phyloP scores from a whole-genome alignment of 129 eudicot species.

The Deinandra increscens region DNA sequence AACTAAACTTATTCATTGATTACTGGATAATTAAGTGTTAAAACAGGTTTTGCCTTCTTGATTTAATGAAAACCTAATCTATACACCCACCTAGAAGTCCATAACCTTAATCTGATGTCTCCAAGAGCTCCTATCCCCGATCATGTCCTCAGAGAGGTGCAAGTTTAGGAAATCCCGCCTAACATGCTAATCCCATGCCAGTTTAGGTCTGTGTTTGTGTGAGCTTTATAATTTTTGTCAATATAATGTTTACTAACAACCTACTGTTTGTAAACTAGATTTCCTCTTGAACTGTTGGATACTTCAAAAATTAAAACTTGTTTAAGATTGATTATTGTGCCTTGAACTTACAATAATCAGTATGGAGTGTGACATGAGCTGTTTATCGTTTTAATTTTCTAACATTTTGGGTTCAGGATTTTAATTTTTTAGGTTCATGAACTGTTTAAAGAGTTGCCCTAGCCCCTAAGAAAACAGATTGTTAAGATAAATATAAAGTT shows the following conservation, averaged over 20 bases:
- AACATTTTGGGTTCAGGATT: not conserved
- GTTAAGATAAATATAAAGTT: not conserved
- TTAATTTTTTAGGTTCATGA: not conserved
- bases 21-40: not conserved
- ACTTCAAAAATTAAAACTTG: not conserved
- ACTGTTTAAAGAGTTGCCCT: not conserved
- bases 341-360: not conserved
- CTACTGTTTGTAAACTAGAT: not conserved
- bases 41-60: constrained; percentile 6
- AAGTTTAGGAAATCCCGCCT: too few species aligned
- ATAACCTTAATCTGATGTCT: too few species aligned
- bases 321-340: not conserved
- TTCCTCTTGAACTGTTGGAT: not conserved
- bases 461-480: not conserved
- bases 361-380: not conserved
- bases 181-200: too few species aligned
- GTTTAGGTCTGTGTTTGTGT: not conserved
- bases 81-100: too few species aligned
- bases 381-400: not conserved
- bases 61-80: not conserved
- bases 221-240: not conserved
- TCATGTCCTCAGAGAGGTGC: too few species aligned
- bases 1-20: not conserved
- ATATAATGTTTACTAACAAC: not conserved
- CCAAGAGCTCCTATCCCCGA: too few species aligned